Evolutionary conservation across 2,329 filamentous ascomycete species (phyloP), one percentile per base, ranked within the genome.

Genomic region (Gyromitra esculenta): DNA sequence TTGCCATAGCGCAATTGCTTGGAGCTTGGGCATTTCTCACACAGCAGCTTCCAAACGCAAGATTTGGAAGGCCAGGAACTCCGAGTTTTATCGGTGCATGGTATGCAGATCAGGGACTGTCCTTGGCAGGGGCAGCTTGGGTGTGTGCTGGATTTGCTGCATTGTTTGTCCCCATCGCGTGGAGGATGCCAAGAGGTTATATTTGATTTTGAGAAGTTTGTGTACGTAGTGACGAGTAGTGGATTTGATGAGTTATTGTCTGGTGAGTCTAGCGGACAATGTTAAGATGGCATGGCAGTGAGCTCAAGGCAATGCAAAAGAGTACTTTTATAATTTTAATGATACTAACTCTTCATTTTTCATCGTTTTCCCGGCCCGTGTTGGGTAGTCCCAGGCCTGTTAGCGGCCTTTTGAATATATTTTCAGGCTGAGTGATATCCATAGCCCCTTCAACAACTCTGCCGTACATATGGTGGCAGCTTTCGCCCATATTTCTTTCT

Each of bases 61-160:
- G 18, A 41, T 63, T 63, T 31, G 59, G 18, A 7, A 25, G 25
- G 9, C 59, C 59, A 6, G 59, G 59, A 25, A 25, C 59, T 11
- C 59, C 59, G 21, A 15, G 31, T 45, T 63, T 63, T n/a, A 13
- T 63, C 13, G 59, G 59, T 3, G 59, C 59, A 11, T 63, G 59
- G 59, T 63, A 63, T 63, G 59, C 59, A 13, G 59, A 63, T 48
- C 18, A 25, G 9, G 59, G 59, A n/a, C 21, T 63, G 1, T 8
- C 9, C 5, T 63, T 25, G 4, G 41, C 7, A 15, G 59, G 18
- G 1, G 59, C 59, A n/a, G 25, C 18, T 48, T 63, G 41, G 59
- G 25, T 25, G 21, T 45, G 18, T 6, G 59, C 39, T 13, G 59
- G 59, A 15, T 63, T 63, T 31, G 59, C 39, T 1, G 59, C 59